Base-by-base conservation (phyloP, 345 rosid genomes). In the Luvunga scandens region DNA sequence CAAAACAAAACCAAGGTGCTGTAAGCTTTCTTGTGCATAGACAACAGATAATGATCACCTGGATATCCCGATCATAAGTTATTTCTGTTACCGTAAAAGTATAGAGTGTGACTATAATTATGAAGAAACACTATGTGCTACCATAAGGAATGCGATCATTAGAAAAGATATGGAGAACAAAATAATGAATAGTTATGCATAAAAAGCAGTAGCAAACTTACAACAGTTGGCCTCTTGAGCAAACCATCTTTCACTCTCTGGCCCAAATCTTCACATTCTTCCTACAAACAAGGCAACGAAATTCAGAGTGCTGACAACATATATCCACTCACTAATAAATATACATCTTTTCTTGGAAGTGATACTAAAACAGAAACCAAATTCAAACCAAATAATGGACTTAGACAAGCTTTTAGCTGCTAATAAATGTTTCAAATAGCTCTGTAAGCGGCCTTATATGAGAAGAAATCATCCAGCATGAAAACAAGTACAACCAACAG, bases 231-330 rank as follows among this genome's bases (percentile, higher is more conserved):
- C 83, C 85, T 90, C 85, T 88, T 88, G 55, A 86, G 88, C 79
- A 83, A 81, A 50, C 90, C 90, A 71, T 80, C 84, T 69, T 83
- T 87, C 28, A 93, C 76, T 76, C 93, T 89, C 81, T 81, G 86
- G 59, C 39, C 70, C 84, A 95, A 83, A 84, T 93, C 98, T 74
- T 84, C 88, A 61, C 98, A 95, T 81, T 93, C 98, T 83, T 93
- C 97, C 98, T 95, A 80, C 84, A 88, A 77, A 77, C 64, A 63
- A 24, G 68, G 80, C 34, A 85, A 56, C 74, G 81, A 64, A 73
- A 75, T 76, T 80, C 74, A 56, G 53, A 72, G 63, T 75, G 64
- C 55, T 9, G 34, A 19, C n/a, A 64, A 72, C 10, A 72, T 34
- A 45, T 71, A 55, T 80, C 25, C 6, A 9, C 61, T 13, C 12